Evolutionary conservation across 768 basidiomycete species (phyloP), one percentile per base, ranked within the genome.

Genomic region (Sistotremastrum niveocremeum): DNA sequence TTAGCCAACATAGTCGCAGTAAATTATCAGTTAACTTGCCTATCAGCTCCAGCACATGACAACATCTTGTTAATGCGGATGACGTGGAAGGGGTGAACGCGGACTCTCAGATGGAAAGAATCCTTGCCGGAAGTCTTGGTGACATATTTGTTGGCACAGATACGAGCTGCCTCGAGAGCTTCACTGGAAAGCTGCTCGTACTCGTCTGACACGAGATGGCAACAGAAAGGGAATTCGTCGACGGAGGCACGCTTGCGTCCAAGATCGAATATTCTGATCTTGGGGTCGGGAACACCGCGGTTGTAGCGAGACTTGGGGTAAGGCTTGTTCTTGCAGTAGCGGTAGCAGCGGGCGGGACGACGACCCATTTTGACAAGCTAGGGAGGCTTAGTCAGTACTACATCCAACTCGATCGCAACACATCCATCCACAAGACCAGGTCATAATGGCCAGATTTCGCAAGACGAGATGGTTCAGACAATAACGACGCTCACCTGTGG

Each of bases 61-160:
- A 98, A 85, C 88, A 95, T 98, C 82, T 99, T 98, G 85, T 98
- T 95, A 81, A 95, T 95, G 52, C 95, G 85, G 69, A 99, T 67
- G 58, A 98, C 89, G 64, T 99, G 95, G 88, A 84, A 95, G 38
- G 94, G 95, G 71, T 99, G 94, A 48, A 87, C 88, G 50, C 91
- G 85, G 56, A 99, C 89, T 55, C 94, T 79, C 65, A 98, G 64
- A 65, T 99, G 94, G 91, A 99, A 98, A 4, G 93, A 87, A 58
- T 99, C 94, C 72, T 98, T 98, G 60, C 95, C 94, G 32, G 84
- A 79, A 3, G 86, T 89, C 79, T 99, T 97, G 59, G 90, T 94
- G 52, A 97, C 84, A 65, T 97, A 97, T 69, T 98, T 98, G 86
- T 98, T 98, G 65, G 90, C 90, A 62, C 94, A 97, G 52, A 99